Evolutionary conservation across 2,329 filamentous ascomycete genomes (phyloP), one percentile per base, ranked within the genome.

Genomic region (Penicillium sp.): DNA sequence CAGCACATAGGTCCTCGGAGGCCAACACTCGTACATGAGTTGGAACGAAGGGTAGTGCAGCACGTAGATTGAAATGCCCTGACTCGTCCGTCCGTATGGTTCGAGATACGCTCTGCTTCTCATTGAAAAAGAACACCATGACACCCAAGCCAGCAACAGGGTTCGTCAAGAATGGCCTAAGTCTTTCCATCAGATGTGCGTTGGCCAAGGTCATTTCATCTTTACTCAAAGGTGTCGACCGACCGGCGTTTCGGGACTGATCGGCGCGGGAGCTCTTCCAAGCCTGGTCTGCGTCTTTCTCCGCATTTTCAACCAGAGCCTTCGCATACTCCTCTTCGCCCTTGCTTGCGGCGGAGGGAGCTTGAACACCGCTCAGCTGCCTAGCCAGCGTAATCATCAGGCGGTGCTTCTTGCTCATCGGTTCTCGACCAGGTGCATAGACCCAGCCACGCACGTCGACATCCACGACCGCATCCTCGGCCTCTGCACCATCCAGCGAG

Each of bases 391-490:
- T 88, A 44, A 98, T 82, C 59, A 96, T 75, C 50, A 97, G 75
- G 29, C 93, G 80, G 61, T 96, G 94, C 61, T 89, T 89, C 57
- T 90, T 80, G 22, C 81, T 91, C 79, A 96, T 83, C 3, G 88
- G 89, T 0, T 89, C 89, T 55, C 78, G 79, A 60, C 91, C 87
- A 14, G 91, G 91, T 31, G 83, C 82, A 67, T 95, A 98, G 42
- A 97, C 80, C 93, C 94, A 98, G 11, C 93, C 93, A 57, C 91
- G 80, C 20, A 98, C 88, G 65, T 98, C 91, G 5, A 97, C 88
- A 63, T 97, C 91, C 1, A 96, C 87, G 3, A 96, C 75, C 0
- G 90, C 89, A 65, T 86, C 86, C 60, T 89, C 84, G 49, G 91
- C 84, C 65, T 95, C 86, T 43, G 85, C 79, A 50, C 79, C 79